These are phyloP conservation scores for Nannochloropsis gaditana DNA, from an alignment of 108 stramenopile species.

Conservation along the genomic window DNA sequence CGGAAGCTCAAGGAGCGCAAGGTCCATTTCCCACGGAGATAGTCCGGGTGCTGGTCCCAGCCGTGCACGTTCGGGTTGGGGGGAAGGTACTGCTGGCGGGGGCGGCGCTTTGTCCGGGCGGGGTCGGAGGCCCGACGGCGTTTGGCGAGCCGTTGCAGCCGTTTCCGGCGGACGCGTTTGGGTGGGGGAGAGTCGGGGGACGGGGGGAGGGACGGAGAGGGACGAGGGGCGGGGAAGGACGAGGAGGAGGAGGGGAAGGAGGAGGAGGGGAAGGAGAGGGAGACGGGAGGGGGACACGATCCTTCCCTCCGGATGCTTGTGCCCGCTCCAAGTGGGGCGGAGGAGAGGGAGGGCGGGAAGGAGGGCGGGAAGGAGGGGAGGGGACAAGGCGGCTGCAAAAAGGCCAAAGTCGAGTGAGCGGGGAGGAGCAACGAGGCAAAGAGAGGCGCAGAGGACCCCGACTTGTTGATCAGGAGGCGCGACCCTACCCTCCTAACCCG, in stretches of 20 bases:
- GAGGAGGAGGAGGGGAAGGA: not conserved
- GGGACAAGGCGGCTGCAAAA: too few species aligned
- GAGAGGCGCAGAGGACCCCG: too few species aligned
- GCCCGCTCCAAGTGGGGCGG: not conserved
- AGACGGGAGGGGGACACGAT: too few species aligned
- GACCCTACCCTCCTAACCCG: too few species aligned
- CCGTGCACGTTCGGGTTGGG: slow-evolving; percentile 40
- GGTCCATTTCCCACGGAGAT: slow-evolving; percentile 32
- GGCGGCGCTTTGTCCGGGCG: slow-evolving; percentile 21
- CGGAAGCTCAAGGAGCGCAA: not conserved
- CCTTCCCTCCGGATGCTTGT: too few species aligned
- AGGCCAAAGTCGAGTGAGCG: too few species aligned
- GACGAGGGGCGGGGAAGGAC: not conserved
- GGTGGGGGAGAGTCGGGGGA: not conserved
- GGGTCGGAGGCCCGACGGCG: not conserved
- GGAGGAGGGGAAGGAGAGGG: not conserved
- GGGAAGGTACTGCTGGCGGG: slow-evolving; percentile 31
- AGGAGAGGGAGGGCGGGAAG: not conserved
- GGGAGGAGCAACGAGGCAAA: too few species aligned
- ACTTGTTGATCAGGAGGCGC: too few species aligned
- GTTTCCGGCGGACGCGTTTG: not conserved
- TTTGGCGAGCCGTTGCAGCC: not conserved
- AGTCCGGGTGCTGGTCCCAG: slow-evolving; percentile 40
- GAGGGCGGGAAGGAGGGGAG: too few species aligned
- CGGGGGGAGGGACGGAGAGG: not conserved